Evolutionary conservation across 2,329 filamentous ascomycete genomes (phyloP).

Genomic region (Didymella keratinophila): DNA sequence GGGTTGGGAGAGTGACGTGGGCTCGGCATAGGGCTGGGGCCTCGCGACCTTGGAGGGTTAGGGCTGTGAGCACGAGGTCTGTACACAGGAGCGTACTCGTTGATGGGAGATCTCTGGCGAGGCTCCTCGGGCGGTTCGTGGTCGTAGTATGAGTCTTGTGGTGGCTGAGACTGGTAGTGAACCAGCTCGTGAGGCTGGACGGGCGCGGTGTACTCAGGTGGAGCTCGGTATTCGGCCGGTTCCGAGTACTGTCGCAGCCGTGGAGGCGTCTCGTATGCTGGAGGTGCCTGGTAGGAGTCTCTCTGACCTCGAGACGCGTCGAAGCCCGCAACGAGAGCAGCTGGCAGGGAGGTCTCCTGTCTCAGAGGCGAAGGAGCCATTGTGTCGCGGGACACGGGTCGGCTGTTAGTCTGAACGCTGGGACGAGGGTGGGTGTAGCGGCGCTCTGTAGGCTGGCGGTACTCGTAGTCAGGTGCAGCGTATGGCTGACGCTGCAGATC

Average conservation of each 20-base stretch:
- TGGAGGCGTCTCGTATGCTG: slow-evolving; percentile 32
- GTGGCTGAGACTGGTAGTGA: slow-evolving; percentile 36
- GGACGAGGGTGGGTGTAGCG: slow-evolving; percentile 44
- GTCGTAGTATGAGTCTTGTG: slow-evolving; percentile 55
- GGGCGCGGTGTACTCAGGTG: slow-evolving; percentile 44
- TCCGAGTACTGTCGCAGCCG: slow-evolving; percentile 46
- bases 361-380: slow-evolving; percentile 46
- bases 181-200: slow-evolving; percentile 40
- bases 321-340: slow-evolving; percentile 45
- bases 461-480: slow-evolving; percentile 29
- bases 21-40: slow-evolving; percentile 53
- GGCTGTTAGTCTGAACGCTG: slow-evolving; percentile 32
- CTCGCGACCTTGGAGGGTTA: slow-evolving; percentile 46
- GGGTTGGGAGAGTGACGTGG: slow-evolving; percentile 39
- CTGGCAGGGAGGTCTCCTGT: slow-evolving; percentile 40
- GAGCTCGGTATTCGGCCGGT: slow-evolving; percentile 43
- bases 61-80: slow-evolving; percentile 57
- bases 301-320: slow-evolving; percentile 29
- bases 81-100: slow-evolving; percentile 53
- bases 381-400: slow-evolving; percentile 45
- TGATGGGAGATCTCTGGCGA: slow-evolving; percentile 42
- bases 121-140: slow-evolving; percentile 52
- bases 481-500: slow-evolving; percentile 41
- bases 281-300: slow-evolving; percentile 15
- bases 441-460: slow-evolving; percentile 39